Base-by-base conservation (phyloP, 176 grass and related monocot species). In the Hyparrhenia diplandra region DNA sequence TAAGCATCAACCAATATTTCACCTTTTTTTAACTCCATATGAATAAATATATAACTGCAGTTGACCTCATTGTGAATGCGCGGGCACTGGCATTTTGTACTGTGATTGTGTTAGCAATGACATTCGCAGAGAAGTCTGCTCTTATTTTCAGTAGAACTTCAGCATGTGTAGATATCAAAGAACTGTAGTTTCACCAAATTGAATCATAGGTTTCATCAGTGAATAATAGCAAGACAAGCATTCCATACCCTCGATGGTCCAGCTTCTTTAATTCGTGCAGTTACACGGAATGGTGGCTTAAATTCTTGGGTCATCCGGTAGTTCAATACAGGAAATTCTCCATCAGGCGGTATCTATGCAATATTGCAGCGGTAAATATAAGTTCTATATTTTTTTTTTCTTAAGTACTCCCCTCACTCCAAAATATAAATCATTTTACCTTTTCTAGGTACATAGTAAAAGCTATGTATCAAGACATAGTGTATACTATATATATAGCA, bases 11-110 rank as follows among this genome's bases (percentile, higher is more conserved):
- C 9, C 20, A 55, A 35, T 1, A 25, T 70, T 27, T 3, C 20
- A 46, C n/a, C n/a, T n/a, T n/a, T n/a, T 60, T 49, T 51, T 28
- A 85, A 71, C 71, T 46, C 51, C 18, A 63, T 41, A 71, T 28
- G 14, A 52, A 78, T 8, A 43, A 18, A 58, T 27, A 82, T 71
- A 66, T 73, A 73, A 58, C 58, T 73, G 73, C 34, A 81, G 10
- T 47, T 64, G 21, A 94, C 92, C 95, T 93, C 49, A 79, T 84
- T 68, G 96, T 98, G 85, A 32, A 4, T 98, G 93, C 71, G 92
- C 82, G 17, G 96, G 96, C 42, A 98, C 92, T 61, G 96, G 96
- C 96, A 98, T 98, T 98, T 41, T 98, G 96, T 83, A 98, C 85
- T 32, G 80, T 86, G 47, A 98, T 91, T 66, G 92, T 95, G 88